Conservation (phyloP, 1,284 basidiomycete genomes). For the Ustilago hordei region DNA sequence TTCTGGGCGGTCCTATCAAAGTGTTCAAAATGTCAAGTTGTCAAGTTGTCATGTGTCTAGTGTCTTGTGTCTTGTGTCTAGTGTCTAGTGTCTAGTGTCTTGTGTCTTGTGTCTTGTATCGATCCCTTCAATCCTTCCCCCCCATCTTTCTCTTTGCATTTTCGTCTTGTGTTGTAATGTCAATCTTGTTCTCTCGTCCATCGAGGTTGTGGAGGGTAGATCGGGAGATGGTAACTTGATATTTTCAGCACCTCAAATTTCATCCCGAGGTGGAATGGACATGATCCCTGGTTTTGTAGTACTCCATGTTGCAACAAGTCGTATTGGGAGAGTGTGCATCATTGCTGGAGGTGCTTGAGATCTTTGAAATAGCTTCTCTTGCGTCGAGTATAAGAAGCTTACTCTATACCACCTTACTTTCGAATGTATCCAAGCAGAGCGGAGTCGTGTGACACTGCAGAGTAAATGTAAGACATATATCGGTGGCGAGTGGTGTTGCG, state of each 20-base stretch:
- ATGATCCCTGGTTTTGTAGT: no score
- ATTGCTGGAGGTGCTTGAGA: no score
- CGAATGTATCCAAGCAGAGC: background rate
- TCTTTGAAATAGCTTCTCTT: no score
- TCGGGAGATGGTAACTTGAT: background rate
- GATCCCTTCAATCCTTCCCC: background rate
- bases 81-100: background rate
- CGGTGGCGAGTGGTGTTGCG: background rate
- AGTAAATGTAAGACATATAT: background rate
- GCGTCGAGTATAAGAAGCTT: no score
- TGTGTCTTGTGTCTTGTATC: background rate
- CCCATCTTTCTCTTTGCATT: background rate
- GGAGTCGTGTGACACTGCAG: background rate
- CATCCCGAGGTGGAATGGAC: background rate
- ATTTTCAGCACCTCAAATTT: background rate
- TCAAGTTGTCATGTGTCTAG: no score
- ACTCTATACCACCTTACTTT: no score
- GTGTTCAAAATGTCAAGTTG: background rate
- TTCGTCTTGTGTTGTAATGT: slow-evolving; percentile 4
- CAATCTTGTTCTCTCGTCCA: background rate
- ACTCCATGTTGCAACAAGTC: no score
- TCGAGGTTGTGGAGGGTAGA: background rate
- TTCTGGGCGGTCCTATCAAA: no score
- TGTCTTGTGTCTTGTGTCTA: background rate
- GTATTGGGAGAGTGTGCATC: no score